phyloP scores from a whole-genome alignment of 73 alveolate species.

The Uronychia binucleata region DNA sequence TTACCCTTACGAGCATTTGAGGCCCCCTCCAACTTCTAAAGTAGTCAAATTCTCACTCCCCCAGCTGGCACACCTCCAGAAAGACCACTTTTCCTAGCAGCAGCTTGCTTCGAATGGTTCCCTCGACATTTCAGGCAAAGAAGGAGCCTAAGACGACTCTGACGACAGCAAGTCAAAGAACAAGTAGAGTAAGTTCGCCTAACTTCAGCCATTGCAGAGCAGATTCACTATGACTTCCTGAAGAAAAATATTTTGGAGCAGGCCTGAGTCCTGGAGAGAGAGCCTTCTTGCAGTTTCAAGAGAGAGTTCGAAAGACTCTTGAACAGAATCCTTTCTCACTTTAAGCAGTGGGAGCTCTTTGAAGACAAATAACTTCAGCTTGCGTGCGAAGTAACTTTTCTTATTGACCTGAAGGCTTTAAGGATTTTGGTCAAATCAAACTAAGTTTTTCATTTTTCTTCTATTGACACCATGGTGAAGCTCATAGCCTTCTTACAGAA shows the following conservation, averaged over 20 bases:
- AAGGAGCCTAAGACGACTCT: background rate
- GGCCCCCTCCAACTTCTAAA: background rate
- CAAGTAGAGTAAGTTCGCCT: background rate
- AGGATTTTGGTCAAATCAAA: slow-evolving; percentile 20
- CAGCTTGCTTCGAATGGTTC: background rate
- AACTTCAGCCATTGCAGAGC: background rate
- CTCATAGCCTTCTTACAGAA: slow-evolving; percentile 5
- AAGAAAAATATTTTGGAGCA: slow-evolving; percentile 30
- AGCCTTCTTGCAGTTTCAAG: background rate
- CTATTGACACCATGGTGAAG: slow-evolving; percentile 11
- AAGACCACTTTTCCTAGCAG: background rate
- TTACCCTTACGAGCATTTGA: background rate
- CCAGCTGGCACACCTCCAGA: background rate
- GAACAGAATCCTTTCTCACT: slow-evolving; percentile 16
- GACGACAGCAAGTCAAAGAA: background rate
- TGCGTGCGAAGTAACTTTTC: slow-evolving; percentile 11
- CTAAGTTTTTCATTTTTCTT: slow-evolving; percentile 14
- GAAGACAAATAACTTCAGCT: slow-evolving; percentile 28
- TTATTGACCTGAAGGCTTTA: background rate
- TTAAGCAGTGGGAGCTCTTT: slow-evolving; percentile 46
- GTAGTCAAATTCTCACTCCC: background rate
- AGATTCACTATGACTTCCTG: slow-evolving; percentile 2
- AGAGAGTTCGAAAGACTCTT: slow-evolving; percentile 40
- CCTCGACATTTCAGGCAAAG: background rate
- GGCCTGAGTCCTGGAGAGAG: slow-evolving; percentile 24